Evolutionary conservation across 2,329 filamentous ascomycete species (phyloP).

Genomic region (Ascochyta rabiei): DNA sequence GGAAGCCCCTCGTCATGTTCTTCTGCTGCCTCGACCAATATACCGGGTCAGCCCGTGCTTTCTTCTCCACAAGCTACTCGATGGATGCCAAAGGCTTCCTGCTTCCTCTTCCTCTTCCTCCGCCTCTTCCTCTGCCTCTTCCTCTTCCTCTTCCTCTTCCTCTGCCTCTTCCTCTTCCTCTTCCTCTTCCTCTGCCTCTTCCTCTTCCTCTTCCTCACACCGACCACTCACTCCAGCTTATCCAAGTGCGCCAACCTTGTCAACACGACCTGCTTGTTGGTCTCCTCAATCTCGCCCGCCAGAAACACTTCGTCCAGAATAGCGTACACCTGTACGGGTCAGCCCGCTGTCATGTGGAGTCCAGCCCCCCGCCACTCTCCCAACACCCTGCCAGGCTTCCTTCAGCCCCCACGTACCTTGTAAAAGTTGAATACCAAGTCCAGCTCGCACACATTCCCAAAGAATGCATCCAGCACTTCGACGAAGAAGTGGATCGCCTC

Average conservation of each 20-base stretch:
- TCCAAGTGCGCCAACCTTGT: slow-evolving; percentile 94
- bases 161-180: not conserved
- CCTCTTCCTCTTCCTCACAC: not conserved
- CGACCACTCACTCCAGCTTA: slow-evolving; percentile 74
- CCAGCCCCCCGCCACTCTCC: not conserved
- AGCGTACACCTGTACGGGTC: slow-evolving; percentile 75
- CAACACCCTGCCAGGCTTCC: not conserved
- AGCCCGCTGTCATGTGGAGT: slow-evolving; percentile 12
- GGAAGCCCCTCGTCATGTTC: not conserved
- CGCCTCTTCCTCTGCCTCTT: too few species aligned
- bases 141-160: not conserved
- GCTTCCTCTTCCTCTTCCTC: not conserved
- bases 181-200: not conserved
- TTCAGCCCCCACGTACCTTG: slow-evolving; percentile 57
- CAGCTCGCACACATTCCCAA: slow-evolving; percentile 98
- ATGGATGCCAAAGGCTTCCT: too few species aligned
- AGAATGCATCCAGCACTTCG: slow-evolving; percentile 97
- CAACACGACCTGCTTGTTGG: slow-evolving; percentile 95
- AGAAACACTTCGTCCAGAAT: slow-evolving; percentile 98
- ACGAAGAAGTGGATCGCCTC: slow-evolving; percentile 99
- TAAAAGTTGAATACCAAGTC: slow-evolving; percentile 81
- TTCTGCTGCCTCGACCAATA: not conserved
- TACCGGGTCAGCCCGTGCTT: not conserved
- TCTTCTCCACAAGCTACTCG: not conserved
- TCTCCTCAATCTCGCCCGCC: slow-evolving; percentile 97